Percentiles rank a stretch among this genome's conserved stretches.
These are phyloP conservation scores for Colletotrichum shisoi DNA, from an alignment of 2,329 filamentous ascomycete species.

Conservation along the genomic window DNA sequence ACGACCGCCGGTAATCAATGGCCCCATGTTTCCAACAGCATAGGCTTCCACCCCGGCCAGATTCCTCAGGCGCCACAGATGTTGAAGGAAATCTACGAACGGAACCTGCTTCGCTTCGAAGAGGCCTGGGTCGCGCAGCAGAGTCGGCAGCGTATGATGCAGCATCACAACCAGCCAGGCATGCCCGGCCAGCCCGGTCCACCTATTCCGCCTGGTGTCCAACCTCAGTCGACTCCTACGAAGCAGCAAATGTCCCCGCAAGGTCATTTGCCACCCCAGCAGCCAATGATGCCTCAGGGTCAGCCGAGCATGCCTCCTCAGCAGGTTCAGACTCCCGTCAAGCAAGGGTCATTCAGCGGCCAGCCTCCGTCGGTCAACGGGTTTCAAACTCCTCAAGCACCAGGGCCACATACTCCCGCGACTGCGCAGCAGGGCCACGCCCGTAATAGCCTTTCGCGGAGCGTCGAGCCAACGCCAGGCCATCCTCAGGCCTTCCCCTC, in stretches of 20 bases:
- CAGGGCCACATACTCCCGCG: constrained; percentile 56
- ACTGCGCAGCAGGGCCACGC: constrained; percentile 55
- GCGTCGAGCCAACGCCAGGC: constrained; percentile 56
- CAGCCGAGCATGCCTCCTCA: constrained; percentile 48
- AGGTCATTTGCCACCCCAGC: constrained; percentile 43
- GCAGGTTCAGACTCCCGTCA: constrained; percentile 52
- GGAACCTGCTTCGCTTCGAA: constrained; percentile 80
- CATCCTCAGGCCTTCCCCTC: constrained; percentile 54
- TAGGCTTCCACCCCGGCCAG: constrained; percentile 70
- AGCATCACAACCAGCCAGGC: constrained; percentile 49
- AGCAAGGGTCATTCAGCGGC: constrained; percentile 58
- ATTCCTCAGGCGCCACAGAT: constrained; percentile 73
- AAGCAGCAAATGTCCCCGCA: constrained; percentile 53
- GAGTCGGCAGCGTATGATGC: constrained; percentile 60
- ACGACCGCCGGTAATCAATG: constrained; percentile 76
- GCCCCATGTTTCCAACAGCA: constrained; percentile 72
- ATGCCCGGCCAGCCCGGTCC: constrained; percentile 43
- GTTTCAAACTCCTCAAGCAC: constrained; percentile 56
- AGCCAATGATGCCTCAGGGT: constrained; percentile 50
- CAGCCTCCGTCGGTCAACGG: constrained; percentile 57
- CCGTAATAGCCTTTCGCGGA: constrained; percentile 62
- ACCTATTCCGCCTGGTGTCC: constrained; percentile 47
- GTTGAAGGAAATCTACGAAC: constrained; percentile 76
- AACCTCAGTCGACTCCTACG: constrained; percentile 51
- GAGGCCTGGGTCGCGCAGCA: constrained; percentile 68